Percentiles rank a stretch among this genome's conserved stretches.
Conservation (phyloP, 768 basidiomycete genomes). For the Lentinula boryana region DNA sequence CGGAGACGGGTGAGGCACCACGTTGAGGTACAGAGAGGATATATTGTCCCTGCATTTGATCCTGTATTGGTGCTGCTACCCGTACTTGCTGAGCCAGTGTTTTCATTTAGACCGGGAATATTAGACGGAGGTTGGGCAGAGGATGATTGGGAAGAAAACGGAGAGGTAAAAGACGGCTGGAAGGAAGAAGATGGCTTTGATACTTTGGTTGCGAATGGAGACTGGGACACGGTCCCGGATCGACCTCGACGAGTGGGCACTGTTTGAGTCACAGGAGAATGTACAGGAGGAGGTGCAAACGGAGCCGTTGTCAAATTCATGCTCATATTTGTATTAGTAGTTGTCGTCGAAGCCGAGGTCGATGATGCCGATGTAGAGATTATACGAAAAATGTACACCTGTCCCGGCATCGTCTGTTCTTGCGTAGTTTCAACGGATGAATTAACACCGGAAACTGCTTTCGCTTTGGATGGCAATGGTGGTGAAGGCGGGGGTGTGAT, state of each 20-base stretch:
- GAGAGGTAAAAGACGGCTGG: not conserved
- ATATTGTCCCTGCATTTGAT: slow-evolving; percentile 27
- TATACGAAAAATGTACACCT: slow-evolving; percentile 9
- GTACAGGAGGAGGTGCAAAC: not conserved
- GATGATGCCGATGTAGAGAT: slow-evolving; percentile 16
- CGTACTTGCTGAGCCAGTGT: slow-evolving; percentile 16
- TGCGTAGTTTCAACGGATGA: slow-evolving; percentile 27
- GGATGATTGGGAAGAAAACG: not conserved
- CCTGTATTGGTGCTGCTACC: not conserved
- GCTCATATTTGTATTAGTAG: slow-evolving; percentile 7
- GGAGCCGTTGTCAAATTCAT: not conserved
- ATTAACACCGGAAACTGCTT: not conserved
- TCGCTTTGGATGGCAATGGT: slow-evolving; percentile 23
- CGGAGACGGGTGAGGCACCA: slow-evolving; percentile 84
- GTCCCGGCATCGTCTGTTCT: not conserved
- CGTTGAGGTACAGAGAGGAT: slow-evolving; percentile 79
- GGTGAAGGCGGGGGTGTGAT: slow-evolving; percentile 25
- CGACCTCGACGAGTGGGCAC: not conserved
- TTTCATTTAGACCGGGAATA: slow-evolving; percentile 13
- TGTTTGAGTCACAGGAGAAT: not conserved
- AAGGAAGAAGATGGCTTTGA: not conserved
- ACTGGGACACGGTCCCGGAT: not conserved
- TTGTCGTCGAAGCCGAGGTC: slow-evolving; percentile 26
- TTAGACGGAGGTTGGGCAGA: not conserved
- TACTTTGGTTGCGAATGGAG: not conserved